Base-by-base conservation (phyloP, 2,329 filamentous ascomycete species). In the Paecilomyces niveus region DNA sequence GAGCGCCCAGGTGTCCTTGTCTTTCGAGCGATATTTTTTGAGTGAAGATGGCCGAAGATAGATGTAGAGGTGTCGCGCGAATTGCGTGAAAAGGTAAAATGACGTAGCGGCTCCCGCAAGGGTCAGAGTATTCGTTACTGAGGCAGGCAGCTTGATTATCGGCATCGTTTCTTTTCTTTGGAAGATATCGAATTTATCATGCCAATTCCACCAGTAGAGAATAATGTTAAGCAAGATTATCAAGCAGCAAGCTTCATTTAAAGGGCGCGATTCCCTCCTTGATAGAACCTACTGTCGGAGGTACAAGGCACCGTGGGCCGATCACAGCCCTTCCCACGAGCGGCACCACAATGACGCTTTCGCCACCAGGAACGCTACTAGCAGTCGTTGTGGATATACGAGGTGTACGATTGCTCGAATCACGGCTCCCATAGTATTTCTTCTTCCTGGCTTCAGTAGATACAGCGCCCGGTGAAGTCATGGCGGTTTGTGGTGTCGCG, bases 1-100 rank as follows among this genome's bases (percentile, higher is more conserved):
- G 4, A 83, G 67, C 1, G 78, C 80, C 76, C 78, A 83, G 10
- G 75, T 64, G 9, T 65, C 54, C 51, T 59, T 57, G 8, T 59
- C 59, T 51, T 59, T 57, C 15, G 29, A 22, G 11, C 32, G 51
- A 15, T 67, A 67, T 35, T 60, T 63, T 13, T 56, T 55, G 3
- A 67, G 58, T 1, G 54, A 56, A 6, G 64, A 65, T 7, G 64
- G 61, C 4, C 58, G 64, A 29, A 63, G 51, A 53, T 63, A 65
- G 13, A 60, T 54, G 57, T 60, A 64, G 26, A 62, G 11, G 5
- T 53, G 54, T 29, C 45, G 57, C 13, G 53, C 35, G n/a, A 45
- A 21, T 45, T 45, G 39, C 39, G 39, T 45, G 39, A 21, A 45
- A 2, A 45, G 39, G 39, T 45, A 45, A 45, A 45, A 45, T 45